Evolutionary conservation across 371 early-diverging fungal species (phyloP).

Genomic region (Gilbertella persicaria): DNA sequence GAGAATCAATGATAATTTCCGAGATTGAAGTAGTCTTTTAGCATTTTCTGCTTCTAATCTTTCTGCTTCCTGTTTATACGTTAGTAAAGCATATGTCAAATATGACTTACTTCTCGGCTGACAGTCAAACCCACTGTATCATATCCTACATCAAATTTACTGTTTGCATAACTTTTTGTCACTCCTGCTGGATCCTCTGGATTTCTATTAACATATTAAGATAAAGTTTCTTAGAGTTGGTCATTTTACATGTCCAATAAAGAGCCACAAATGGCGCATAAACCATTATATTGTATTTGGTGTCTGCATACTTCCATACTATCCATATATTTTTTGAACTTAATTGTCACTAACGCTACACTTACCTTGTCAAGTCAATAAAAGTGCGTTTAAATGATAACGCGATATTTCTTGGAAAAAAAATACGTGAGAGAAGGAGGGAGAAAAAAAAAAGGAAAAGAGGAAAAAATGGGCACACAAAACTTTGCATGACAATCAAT

Average conservation of each 20-base stretch:
- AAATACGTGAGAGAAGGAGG: no score
- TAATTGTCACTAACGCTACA: no score
- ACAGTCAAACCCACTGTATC: constrained; percentile 75
- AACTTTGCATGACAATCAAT: no score
- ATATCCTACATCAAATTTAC: constrained; percentile 63
- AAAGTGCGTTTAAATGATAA: no score
- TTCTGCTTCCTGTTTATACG: constrained; percentile 69
- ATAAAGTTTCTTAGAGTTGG: not conserved
- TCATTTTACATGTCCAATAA: constrained; percentile 52
- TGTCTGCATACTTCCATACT: constrained; percentile 67
- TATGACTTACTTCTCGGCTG: constrained; percentile 49
- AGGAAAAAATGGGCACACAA: no score
- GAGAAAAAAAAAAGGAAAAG: no score
- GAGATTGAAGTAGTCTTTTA: constrained; percentile 60
- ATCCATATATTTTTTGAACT: not conserved
- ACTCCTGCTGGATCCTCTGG: constrained; percentile 5
- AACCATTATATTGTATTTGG: constrained; percentile 76
- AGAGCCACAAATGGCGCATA: constrained; percentile 83
- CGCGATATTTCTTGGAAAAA: no score
- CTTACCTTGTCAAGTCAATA: no score
- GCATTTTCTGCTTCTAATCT: constrained; percentile 75
- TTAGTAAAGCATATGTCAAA: not conserved
- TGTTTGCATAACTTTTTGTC: not conserved
- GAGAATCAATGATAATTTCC: constrained; percentile 91
- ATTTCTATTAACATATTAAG: not conserved